Conservation (phyloP, 75 land plant species). For the Picea glauca region DNA sequence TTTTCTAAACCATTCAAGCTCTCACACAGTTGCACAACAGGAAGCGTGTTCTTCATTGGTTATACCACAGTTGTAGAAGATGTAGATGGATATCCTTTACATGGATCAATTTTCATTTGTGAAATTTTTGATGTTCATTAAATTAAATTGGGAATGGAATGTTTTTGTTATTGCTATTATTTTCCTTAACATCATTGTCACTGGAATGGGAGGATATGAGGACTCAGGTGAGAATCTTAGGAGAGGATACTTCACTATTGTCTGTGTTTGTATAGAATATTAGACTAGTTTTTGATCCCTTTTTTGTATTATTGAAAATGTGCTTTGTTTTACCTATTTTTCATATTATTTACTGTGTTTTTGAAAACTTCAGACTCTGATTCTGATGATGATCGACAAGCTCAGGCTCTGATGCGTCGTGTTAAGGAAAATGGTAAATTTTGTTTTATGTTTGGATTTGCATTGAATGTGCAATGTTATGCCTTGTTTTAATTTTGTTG, state of each 20-base stretch:
- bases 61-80: constrained; percentile 32
- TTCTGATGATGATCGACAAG: no score
- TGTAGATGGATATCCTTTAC: constrained; percentile 6
- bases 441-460: no score
- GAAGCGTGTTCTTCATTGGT: constrained; percentile 67
- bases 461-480: no score
- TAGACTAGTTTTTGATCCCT: not conserved
- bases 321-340: not conserved
- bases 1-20: constrained; percentile 68
- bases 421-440: no score
- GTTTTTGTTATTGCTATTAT: not conserved
- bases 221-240: not conserved
- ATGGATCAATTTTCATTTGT: not conserved
- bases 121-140: not conserved
- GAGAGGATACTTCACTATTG: no score
- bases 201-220: not conserved
- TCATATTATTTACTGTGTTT: not conserved
- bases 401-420: no score
- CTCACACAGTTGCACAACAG: constrained; percentile 59
- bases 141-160: no score
- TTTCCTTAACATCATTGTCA: not conserved
- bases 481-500: no score
- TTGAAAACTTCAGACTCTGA: not conserved
- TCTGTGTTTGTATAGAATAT: not conserved
- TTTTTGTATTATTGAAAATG: no score